These are phyloP conservation scores for Fraxinus pennsylvanica DNA, from an alignment of 257 asterid genomes.

Conservation along the genomic window DNA sequence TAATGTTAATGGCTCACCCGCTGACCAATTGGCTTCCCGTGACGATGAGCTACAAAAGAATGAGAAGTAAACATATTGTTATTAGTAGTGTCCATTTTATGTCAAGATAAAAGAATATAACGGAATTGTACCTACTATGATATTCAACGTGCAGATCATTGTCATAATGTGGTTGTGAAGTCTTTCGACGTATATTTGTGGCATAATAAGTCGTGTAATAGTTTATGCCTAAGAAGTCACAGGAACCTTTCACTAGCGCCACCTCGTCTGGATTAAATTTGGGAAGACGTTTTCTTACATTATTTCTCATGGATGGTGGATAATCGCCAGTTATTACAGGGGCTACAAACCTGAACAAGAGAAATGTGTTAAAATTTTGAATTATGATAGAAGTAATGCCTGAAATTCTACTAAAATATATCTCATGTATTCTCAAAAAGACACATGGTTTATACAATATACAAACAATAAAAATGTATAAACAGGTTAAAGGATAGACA, in stretches of 20 bases:
- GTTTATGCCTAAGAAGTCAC: constrained; percentile 18
- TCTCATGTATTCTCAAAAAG: not conserved
- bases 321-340: constrained; percentile 34
- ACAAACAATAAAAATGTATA: no score
- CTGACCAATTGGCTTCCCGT: constrained; percentile 2
- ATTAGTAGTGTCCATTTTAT: not conserved
- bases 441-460: no score
- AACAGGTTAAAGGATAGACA: not conserved
- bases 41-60: not conserved
- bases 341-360: constrained; percentile 13
- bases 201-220: no score
- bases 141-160: not conserved
- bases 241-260: constrained; percentile 16
- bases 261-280: constrained; percentile 24
- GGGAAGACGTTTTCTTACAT: not conserved
- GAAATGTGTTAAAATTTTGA: not conserved
- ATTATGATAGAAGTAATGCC: no score
- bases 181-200: not conserved
- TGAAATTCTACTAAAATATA: no score
- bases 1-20: not conserved
- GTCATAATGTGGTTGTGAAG: not conserved
- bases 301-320: constrained; percentile 28
- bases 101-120: not conserved
- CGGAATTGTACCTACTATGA: not conserved
- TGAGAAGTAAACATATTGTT: not conserved